Percentiles rank a stretch among this genome's conserved stretches.
These are phyloP conservation scores for Gossypium arboreum DNA, from an alignment of 345 rosid species.

Conservation along the genomic window DNA sequence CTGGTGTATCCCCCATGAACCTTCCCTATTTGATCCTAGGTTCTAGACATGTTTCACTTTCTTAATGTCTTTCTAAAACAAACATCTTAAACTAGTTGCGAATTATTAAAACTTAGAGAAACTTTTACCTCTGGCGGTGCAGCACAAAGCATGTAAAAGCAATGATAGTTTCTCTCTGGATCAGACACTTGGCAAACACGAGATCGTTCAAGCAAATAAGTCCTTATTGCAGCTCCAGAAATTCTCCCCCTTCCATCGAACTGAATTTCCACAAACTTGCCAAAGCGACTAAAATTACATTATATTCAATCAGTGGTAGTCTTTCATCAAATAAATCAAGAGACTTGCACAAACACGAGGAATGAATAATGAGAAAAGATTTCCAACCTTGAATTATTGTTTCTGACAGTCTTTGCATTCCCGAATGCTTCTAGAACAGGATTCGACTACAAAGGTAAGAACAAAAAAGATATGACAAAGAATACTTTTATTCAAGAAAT, in stretches of 20 bases:
- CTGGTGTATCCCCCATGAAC: too few relatives aligned
- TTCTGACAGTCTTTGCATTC: conserved; percentile 94
- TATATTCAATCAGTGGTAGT: conserved; percentile 14
- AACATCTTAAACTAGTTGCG: not conserved
- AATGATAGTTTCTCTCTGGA: conserved; percentile 97
- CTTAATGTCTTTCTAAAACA: not conserved
- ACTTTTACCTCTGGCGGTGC: conserved; percentile 70
- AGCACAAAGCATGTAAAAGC: conserved; percentile 98
- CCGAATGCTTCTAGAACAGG: conserved; percentile 99
- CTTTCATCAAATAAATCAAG: conserved; percentile 20
- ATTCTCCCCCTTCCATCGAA: conserved; percentile 78
- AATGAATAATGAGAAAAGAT: conserved; percentile 11
- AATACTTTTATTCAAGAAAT: not conserved
- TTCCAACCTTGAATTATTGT: conserved; percentile 88
- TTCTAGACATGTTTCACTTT: too few relatives aligned
- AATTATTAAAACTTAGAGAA: not conserved
- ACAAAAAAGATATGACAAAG: conserved; percentile 1
- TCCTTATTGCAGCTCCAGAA: conserved; percentile 97
- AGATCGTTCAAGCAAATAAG: conserved; percentile 91
- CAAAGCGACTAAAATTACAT: conserved; percentile 75
- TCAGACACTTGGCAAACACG: conserved; percentile 99
- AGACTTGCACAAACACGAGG: conserved; percentile 5
- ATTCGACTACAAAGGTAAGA: conserved; percentile 58
- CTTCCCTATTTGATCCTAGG: too few relatives aligned
- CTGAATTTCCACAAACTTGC: conserved; percentile 97